phyloP scores from a whole-genome alignment of 768 basidiomycete genomes.

The Guyanaporus albipodus region DNA sequence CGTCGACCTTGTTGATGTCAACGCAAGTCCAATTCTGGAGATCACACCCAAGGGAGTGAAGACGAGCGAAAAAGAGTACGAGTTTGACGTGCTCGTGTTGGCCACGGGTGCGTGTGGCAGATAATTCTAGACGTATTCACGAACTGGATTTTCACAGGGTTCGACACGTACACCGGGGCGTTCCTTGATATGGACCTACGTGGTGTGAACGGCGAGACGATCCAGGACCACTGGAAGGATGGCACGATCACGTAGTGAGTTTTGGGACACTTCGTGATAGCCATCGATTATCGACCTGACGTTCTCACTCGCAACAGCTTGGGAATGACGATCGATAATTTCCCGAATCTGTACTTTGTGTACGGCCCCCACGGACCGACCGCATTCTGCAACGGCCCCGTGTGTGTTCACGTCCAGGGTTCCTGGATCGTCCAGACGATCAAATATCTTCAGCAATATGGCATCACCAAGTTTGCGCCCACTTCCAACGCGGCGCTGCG shows the following conservation, averaged over 20 bases:
- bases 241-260: constrained; percentile 15
- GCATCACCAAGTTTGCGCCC: constrained; percentile 10
- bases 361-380: constrained; percentile 16
- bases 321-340: constrained; percentile 13
- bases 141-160: not conserved
- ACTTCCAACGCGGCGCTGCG: constrained; percentile 5
- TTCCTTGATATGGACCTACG: constrained; percentile 11
- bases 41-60: constrained; percentile 3
- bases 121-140: not conserved
- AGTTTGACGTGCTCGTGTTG: constrained; percentile 5
- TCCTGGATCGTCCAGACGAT: constrained; percentile 13
- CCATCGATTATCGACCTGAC: too few relatives aligned
- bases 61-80: constrained; percentile 4
- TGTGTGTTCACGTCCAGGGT: constrained; percentile 7
- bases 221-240: constrained; percentile 16
- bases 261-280: not conserved
- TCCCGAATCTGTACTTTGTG: constrained; percentile 15
- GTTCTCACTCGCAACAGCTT: too few relatives aligned
- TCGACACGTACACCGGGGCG: constrained; percentile 1
- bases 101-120: not conserved
- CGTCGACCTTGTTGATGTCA: constrained; percentile 8
- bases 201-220: constrained; percentile 5
- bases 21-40: constrained; percentile 1
- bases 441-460: constrained; percentile 2
- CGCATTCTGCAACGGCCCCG: constrained; percentile 5